A percentile compares a stretch with the other conserved stretches of the same genome.
Conservation (phyloP, 768 basidiomycete species). For the Boletus reticulatus region DNA sequence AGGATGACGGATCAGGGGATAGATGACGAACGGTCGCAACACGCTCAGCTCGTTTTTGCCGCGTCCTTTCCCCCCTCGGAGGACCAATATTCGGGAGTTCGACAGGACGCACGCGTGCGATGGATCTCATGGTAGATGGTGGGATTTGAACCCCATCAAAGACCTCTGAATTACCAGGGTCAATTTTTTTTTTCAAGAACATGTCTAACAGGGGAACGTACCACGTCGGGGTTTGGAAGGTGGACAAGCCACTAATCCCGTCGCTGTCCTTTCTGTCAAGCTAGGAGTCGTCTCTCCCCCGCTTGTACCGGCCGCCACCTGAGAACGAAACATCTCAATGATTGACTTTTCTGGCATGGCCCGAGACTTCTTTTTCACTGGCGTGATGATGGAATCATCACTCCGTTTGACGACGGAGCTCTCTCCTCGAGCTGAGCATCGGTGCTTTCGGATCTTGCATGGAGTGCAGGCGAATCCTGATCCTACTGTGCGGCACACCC, state of each 20-base stretch:
- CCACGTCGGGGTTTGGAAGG: neutral
- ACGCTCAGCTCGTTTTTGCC: neutral
- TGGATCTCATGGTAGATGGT: neutral
- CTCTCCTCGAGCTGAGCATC: neutral
- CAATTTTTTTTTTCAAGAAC: no score
- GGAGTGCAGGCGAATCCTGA: neutral
- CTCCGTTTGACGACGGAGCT: no score
- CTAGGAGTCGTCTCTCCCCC: neutral
- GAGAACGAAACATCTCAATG: neutral
- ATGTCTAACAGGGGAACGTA: neutral
- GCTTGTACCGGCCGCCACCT: neutral
- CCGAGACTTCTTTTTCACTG: neutral
- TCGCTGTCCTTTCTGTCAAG: neutral
- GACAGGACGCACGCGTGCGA: accelerated
- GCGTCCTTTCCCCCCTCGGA: neutral
- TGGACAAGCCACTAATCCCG: neutral
- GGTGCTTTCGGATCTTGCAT: neutral
- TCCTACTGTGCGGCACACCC: neutral
- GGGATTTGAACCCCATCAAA: neutral
- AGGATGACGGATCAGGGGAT: neutral
- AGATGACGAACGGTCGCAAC: neutral
- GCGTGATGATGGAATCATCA: no score
- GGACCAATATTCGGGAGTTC: neutral
- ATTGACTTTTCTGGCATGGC: neutral
- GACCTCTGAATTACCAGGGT: no score